Base-by-base conservation (phyloP, 2,329 filamentous ascomycete genomes). In the Paraphoma sp. region DNA sequence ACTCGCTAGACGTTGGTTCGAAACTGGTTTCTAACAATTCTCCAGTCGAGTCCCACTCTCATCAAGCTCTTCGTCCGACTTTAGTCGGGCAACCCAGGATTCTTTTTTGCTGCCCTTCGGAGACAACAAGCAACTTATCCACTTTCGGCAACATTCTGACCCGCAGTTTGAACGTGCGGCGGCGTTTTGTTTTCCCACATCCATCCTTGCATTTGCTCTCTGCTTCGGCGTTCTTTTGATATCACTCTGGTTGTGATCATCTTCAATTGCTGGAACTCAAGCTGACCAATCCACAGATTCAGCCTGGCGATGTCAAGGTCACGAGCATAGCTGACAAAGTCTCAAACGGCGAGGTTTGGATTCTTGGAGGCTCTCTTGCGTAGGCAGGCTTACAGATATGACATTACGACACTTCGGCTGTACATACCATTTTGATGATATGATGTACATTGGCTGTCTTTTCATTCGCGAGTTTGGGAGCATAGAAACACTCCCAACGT, bases 271-370 rank as follows among this genome's bases (percentile, higher is more conserved):
- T 23, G 33, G 14, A 36, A 10, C 33, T 36, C 14, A 10, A 47
- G 59, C 64, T 67, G 51, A 68, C 62, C 16, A 48, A 12, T 18
- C 7, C 14, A 31, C 45, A 90, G 87, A 85, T 95, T 29, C 89
- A 93, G 81, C 95, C 94, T 0, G 90, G 89, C 6, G 84, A 87
- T 62, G 86, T 97, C 43, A 87, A 93, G 74, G 90, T 98, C 12
- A 85, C 88, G 42, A 87, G 82, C 55, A 82, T 96, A 49, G 89
- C 88, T 1, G 89, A 89, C 64, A 85, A 87, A 57, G 93, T 96
- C 16, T 85, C 87, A 3, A 99, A 98, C 73, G 95, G 95, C 4
- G 91, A 98, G 78, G 84, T 98, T 65, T 96, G 92, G 92, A 84
- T 93, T 38, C 71, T 91, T 57, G 86, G 86, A 63, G 83, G 81